Conservation (phyloP, 2,329 filamentous ascomycete genomes). For the Neonectria neomacrospora region DNA sequence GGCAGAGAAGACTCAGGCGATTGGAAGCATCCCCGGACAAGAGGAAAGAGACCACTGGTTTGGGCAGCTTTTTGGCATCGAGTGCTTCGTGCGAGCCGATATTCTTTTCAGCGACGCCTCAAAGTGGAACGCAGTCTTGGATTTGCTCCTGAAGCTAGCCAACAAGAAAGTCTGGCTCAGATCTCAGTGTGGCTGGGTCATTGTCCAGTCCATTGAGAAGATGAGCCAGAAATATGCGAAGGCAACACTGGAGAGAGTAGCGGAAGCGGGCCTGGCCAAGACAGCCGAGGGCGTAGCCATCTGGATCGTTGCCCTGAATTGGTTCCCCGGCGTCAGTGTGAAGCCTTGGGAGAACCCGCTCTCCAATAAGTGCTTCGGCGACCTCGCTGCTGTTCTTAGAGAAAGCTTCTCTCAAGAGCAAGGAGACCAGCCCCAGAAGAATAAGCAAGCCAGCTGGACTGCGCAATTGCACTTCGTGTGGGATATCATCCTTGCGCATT, state of each 20-base stretch:
- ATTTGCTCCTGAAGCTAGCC: slow-evolving; percentile 77
- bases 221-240: slow-evolving; percentile 69
- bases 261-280: slow-evolving; percentile 74
- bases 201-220: slow-evolving; percentile 77
- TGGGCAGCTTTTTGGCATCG: slow-evolving; percentile 86
- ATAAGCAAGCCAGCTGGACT: slow-evolving; percentile 79
- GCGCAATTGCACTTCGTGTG: slow-evolving; percentile 88
- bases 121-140: slow-evolving; percentile 75
- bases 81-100: slow-evolving; percentile 84
- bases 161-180: slow-evolving; percentile 89
- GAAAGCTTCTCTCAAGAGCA: slow-evolving; percentile 70
- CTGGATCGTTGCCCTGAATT: slow-evolving; percentile 78
- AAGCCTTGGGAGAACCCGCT: slow-evolving; percentile 85
- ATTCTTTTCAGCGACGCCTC: slow-evolving; percentile 72
- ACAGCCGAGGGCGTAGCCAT: slow-evolving; percentile 91
- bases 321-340: slow-evolving; percentile 71
- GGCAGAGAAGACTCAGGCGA: slow-evolving; percentile 64
- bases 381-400: slow-evolving; percentile 81
- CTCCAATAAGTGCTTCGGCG: slow-evolving; percentile 71
- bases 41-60: slow-evolving; percentile 89
- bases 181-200: slow-evolving; percentile 85
- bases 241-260: slow-evolving; percentile 70
- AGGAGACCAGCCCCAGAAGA: slow-evolving; percentile 54
- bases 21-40: slow-evolving; percentile 68
- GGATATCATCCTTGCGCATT: slow-evolving; percentile 77